phyloP scores from a whole-genome alignment of 441 rosid genomes.

The Pelargonium myrrhifolium region DNA sequence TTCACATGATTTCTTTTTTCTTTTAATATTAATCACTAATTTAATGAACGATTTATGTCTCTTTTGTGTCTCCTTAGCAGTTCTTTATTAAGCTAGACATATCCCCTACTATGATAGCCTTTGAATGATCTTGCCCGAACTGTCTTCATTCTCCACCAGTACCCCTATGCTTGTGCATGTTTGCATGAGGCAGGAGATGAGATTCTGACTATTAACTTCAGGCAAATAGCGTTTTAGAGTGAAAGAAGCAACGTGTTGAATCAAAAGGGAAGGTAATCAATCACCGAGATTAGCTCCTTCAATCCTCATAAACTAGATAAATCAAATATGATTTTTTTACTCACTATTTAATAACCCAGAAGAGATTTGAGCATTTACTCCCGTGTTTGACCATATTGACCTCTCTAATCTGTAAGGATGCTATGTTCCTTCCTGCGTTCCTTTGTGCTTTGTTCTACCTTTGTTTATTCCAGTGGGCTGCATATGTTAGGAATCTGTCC shows the following conservation, averaged over 20 bases:
- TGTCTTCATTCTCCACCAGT: background rate
- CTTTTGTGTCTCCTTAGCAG: background rate
- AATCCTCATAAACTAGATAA: background rate
- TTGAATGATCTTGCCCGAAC: background rate
- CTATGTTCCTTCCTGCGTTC: background rate
- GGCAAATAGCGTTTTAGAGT: background rate
- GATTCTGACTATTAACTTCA: background rate
- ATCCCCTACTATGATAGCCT: background rate
- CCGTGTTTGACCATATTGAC: too few relatives aligned
- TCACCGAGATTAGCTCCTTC: background rate
- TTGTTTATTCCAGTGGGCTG: background rate
- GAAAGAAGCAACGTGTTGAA: background rate
- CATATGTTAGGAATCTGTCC: background rate
- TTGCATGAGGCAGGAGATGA: background rate
- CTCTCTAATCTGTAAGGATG: background rate
- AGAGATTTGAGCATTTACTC: too few relatives aligned
- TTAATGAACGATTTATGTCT: background rate
- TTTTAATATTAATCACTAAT: background rate
- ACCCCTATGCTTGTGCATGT: background rate
- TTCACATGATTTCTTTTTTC: background rate
- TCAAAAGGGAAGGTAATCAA: slow-evolving; percentile 1
- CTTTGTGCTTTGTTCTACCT: slow-evolving; percentile 5
- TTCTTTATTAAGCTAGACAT: background rate
- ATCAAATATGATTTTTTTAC: background rate
- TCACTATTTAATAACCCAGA: background rate